Percentiles rank a stretch among this genome's conserved stretches.
These are phyloP conservation scores for Leccinum angustisporum DNA, from an alignment of 1,284 basidiomycete species.

Conservation along the genomic window DNA sequence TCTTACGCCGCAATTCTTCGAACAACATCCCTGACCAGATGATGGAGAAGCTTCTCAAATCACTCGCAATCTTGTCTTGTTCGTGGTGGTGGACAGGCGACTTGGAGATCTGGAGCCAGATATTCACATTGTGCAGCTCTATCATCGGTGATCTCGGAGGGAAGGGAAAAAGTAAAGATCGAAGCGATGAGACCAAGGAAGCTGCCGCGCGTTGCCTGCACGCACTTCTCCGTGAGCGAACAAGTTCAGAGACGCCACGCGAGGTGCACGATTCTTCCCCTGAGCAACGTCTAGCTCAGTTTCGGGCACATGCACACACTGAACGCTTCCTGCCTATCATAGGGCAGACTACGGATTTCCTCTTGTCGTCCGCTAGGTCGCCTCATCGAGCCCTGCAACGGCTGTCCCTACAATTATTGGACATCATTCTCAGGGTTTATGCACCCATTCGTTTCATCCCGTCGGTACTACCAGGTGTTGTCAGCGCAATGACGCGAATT, in stretches of 20 bases:
- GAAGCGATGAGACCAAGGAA: constrained; percentile 77
- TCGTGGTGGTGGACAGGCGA: constrained; percentile 79
- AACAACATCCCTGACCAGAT: constrained; percentile 74
- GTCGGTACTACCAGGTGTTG: constrained; percentile 78
- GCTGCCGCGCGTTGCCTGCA: constrained; percentile 60
- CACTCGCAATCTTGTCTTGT: constrained; percentile 62
- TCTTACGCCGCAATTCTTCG: constrained; percentile 73
- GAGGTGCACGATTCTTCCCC: constrained; percentile 26
- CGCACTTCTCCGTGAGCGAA: constrained; percentile 53
- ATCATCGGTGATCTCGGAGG: constrained; percentile 60
- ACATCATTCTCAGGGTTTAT: constrained; percentile 58
- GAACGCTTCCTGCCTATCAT: constrained; percentile 70
- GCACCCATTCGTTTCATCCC: constrained; percentile 63
- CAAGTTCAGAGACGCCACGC: constrained; percentile 38
- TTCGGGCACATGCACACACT: constrained; percentile 48
- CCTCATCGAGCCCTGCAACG: constrained; percentile 61
- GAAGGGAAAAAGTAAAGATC: constrained; percentile 58
- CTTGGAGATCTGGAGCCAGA: constrained; percentile 72
- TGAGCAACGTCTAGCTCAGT: constrained; percentile 41
- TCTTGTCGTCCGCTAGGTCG: constrained; percentile 59
- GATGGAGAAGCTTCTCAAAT: constrained; percentile 71
- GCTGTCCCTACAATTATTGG: constrained; percentile 60
- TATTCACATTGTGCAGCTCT: constrained; percentile 79
- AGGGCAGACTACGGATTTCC: constrained; percentile 77
- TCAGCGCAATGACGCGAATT: constrained; percentile 73